phyloP scores from a whole-genome alignment of 2,329 filamentous ascomycete genomes.

The Aspergillus ibericus region DNA sequence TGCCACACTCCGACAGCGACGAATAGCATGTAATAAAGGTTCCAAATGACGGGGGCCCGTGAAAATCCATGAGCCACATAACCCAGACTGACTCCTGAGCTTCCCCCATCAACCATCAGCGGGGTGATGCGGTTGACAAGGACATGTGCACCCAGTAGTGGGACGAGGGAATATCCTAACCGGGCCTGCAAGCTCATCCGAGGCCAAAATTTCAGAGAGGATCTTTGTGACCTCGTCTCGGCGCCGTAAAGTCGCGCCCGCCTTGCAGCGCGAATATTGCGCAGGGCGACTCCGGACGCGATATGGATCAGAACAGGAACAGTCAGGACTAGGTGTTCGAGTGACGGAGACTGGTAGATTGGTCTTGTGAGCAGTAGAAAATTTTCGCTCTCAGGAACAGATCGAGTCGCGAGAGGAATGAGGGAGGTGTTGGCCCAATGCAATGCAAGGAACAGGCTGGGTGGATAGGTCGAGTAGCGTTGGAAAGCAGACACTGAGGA shows the following conservation, averaged over 20 bases:
- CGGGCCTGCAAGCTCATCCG: slow-evolving; percentile 66
- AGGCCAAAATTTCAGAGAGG: slow-evolving; percentile 62
- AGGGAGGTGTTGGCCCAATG: slow-evolving; percentile 81
- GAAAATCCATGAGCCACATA: slow-evolving; percentile 86
- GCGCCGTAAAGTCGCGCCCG: slow-evolving; percentile 75
- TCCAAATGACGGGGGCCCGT: slow-evolving; percentile 65
- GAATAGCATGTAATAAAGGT: slow-evolving; percentile 67
- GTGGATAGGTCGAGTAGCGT: slow-evolving; percentile 85
- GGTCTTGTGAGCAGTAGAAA: slow-evolving; percentile 90
- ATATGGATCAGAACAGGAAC: slow-evolving; percentile 75
- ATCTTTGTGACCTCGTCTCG: slow-evolving; percentile 55
- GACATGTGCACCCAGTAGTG: slow-evolving; percentile 69
- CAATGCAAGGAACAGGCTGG: slow-evolving; percentile 71
- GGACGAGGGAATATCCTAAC: slow-evolving; percentile 69
- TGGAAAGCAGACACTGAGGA: slow-evolving; percentile 70
- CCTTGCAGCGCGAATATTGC: slow-evolving; percentile 70
- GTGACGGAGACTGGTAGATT: slow-evolving; percentile 80
- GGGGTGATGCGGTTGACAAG: slow-evolving; percentile 76
- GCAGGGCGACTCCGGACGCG: slow-evolving; percentile 71
- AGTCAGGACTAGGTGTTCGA: slow-evolving; percentile 77
- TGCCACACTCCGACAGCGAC: slow-evolving; percentile 70
- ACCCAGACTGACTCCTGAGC: slow-evolving; percentile 77
- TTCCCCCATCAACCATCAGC: slow-evolving; percentile 74
- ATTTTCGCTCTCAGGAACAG: slow-evolving; percentile 72
- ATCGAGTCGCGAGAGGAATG: slow-evolving; percentile 72